phyloP scores from a whole-genome alignment of 345 rosid genomes.

The Citrus hindsii region DNA sequence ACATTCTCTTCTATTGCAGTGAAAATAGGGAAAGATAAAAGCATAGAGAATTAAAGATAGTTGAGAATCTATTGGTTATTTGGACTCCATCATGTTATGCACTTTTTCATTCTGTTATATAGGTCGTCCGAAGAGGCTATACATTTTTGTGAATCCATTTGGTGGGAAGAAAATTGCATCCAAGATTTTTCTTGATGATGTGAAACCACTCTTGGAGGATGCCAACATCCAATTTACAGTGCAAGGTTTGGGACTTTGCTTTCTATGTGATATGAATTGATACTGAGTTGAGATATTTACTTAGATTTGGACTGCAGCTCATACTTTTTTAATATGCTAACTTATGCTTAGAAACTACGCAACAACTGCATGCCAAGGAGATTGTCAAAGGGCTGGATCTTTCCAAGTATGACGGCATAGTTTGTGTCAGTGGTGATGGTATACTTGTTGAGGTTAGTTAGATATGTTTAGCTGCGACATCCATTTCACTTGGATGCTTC shows the following conservation, averaged over 20 bases:
- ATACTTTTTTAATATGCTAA: background rate
- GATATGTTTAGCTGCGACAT: slow-evolving; percentile 6
- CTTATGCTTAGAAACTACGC: slow-evolving; percentile 57
- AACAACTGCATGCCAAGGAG: slow-evolving; percentile 81
- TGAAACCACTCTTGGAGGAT: slow-evolving; percentile 80
- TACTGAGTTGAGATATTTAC: background rate
- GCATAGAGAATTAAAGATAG: background rate
- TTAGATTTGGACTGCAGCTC: background rate
- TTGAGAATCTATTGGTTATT: background rate
- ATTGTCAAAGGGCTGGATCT: slow-evolving; percentile 56
- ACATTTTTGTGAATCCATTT: slow-evolving; percentile 76
- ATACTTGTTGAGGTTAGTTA: slow-evolving; percentile 85
- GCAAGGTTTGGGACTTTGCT: slow-evolving; percentile 46
- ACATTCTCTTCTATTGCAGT: background rate
- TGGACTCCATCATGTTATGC: background rate
- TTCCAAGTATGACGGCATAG: slow-evolving; percentile 71
- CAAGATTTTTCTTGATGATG: slow-evolving; percentile 59
- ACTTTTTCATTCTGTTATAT: slow-evolving; percentile 13
- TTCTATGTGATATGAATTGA: background rate
- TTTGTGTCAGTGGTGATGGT: slow-evolving; percentile 96
- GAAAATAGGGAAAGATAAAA: background rate
- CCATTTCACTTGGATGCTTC: background rate
- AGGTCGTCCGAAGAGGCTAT: slow-evolving; percentile 81
- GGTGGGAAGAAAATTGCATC: slow-evolving; percentile 79
- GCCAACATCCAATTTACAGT: slow-evolving; percentile 59